Conservation (phyloP, 352 stramenopile species). For the Globisporangium apiculatum region DNA sequence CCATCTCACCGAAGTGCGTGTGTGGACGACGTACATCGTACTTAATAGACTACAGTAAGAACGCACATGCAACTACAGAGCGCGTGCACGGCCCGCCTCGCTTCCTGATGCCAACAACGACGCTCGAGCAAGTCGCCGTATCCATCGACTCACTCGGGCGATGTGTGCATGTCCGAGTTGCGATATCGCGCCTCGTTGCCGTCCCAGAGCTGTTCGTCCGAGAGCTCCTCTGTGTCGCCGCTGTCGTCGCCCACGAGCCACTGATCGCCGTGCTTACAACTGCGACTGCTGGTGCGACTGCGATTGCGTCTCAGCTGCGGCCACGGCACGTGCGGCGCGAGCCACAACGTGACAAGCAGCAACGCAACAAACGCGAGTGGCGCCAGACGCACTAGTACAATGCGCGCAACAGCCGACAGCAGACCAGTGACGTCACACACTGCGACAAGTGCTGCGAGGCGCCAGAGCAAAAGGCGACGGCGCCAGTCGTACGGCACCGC, state of each 20-base stretch:
- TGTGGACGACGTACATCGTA: too few relatives aligned
- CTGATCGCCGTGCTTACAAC: not conserved
- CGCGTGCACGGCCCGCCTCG: too few relatives aligned
- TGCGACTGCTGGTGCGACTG: not conserved
- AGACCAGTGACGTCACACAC: constrained; percentile 18
- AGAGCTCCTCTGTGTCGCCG: constrained; percentile 2
- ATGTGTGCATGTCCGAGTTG: too few relatives aligned
- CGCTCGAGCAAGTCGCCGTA: too few relatives aligned
- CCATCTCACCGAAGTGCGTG: too few relatives aligned
- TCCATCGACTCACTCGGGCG: too few relatives aligned
- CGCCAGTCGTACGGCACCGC: constrained; percentile 31
- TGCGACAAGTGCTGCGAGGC: constrained; percentile 20
- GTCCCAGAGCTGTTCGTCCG: not conserved
- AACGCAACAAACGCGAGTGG: constrained; percentile 22
- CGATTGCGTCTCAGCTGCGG: not conserved
- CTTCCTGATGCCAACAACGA: too few relatives aligned
- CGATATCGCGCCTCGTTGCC: too few relatives aligned
- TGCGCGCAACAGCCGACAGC: constrained; percentile 15
- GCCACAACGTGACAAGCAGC: constrained; percentile 32
- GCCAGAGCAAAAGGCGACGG: constrained; percentile 33
- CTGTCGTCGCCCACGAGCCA: constrained; percentile 6
- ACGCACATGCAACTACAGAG: too few relatives aligned
- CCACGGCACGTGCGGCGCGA: constrained; percentile 40
- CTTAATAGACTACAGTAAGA: too few relatives aligned
- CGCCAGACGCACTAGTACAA: constrained; percentile 20